Percentiles rank a stretch among this genome's conserved stretches.
Evolutionary conservation across 169 alveolate species (phyloP).

Genomic region (Perkinsus olseni): DNA sequence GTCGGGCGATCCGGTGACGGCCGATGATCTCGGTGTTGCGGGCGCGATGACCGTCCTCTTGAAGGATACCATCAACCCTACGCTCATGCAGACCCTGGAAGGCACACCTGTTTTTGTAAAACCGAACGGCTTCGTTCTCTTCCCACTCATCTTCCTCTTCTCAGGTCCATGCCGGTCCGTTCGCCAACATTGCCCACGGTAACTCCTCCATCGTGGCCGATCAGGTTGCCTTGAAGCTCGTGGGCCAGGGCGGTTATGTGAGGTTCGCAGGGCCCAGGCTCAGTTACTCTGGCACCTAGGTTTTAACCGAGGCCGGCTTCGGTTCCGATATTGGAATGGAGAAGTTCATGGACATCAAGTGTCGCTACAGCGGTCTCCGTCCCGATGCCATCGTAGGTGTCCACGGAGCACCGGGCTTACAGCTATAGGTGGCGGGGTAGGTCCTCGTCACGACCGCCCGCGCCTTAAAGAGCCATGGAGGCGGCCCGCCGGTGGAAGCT

Average conservation of each 20-base stretch:
- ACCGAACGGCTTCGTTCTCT: neutral
- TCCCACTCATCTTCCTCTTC: neutral
- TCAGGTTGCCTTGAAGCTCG: slow-evolving; percentile 5
- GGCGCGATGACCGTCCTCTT: slow-evolving; percentile 14
- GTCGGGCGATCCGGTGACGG: slow-evolving; percentile 2
- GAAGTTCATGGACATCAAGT: slow-evolving; percentile 12
- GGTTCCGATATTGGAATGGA: slow-evolving; percentile 12
- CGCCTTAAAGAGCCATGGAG: slow-evolving; percentile 2
- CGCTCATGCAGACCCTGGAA: slow-evolving; percentile 10
- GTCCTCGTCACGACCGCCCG: neutral
- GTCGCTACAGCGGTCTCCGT: neutral
- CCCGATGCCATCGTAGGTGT: neutral
- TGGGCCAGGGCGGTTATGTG: neutral
- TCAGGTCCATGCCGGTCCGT: slow-evolving; percentile 15
- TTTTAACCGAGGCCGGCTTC: neutral
- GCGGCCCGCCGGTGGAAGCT: neutral
- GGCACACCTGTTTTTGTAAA: slow-evolving; percentile 13
- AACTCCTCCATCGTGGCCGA: neutral
- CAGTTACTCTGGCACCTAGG: neutral
- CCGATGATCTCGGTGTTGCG: neutral
- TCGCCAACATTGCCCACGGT: slow-evolving; percentile 20
- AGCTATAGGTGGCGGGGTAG: neutral
- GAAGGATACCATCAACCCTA: slow-evolving; percentile 14
- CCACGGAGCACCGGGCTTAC: neutral
- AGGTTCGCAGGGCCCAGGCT: neutral